A percentile compares a stretch with the other conserved stretches of the same genome.
phyloP scores from a whole-genome alignment of 441 rosid species.

The Erodium trifolium region DNA sequence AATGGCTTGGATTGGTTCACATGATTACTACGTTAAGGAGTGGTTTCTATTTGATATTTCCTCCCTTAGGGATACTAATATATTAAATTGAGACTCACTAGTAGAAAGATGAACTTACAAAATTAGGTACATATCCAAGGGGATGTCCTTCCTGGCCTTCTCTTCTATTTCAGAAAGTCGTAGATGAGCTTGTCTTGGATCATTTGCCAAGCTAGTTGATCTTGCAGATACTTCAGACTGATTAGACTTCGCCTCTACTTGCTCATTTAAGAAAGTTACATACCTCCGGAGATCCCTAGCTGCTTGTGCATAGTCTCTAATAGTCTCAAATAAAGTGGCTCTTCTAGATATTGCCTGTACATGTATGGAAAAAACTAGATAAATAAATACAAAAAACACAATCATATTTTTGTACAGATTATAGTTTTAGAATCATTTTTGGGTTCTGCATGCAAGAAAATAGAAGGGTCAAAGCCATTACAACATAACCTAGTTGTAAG shows the following conservation, averaged over 20 bases:
- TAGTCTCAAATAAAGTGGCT: slow-evolving; percentile 75
- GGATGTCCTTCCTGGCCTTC: slow-evolving; percentile 51
- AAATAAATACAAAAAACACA: not conserved
- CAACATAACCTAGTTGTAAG: not conserved
- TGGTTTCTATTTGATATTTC: too few species aligned
- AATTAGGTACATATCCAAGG: slow-evolving; percentile 66
- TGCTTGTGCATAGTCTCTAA: slow-evolving; percentile 86
- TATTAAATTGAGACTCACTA: not conserved
- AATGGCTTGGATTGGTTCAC: too few species aligned
- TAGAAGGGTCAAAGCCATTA: not conserved
- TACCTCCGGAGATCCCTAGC: slow-evolving; percentile 64
- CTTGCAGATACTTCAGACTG: slow-evolving; percentile 31
- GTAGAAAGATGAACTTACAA: slow-evolving; percentile 44
- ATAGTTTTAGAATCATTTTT: not conserved
- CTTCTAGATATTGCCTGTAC: slow-evolving; percentile 84
- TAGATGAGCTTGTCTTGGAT: slow-evolving; percentile 56
- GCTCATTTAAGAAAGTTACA: slow-evolving; percentile 47
- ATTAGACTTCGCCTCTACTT: slow-evolving; percentile 32
- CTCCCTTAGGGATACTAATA: not conserved
- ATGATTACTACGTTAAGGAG: too few species aligned
- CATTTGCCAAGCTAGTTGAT: slow-evolving; percentile 34
- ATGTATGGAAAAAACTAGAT: not conserved
- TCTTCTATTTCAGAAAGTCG: slow-evolving; percentile 60
- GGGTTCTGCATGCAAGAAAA: not conserved
- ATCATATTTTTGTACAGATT: not conserved